Conservation (phyloP, 2,329 filamentous ascomycete genomes). For the Thelonectria olida region DNA sequence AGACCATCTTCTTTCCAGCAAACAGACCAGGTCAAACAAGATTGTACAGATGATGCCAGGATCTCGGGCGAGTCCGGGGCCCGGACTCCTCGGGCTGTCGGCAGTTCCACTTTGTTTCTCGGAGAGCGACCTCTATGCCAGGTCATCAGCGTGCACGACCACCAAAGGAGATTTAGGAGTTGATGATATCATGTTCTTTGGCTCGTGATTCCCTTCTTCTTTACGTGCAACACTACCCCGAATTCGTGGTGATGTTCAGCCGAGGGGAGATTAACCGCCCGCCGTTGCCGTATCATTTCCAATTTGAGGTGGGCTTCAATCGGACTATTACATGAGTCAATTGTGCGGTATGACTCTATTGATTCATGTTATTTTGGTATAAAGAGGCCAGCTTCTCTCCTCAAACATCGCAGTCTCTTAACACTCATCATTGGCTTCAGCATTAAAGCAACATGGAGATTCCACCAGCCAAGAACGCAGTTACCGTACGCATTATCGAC, state of each 20-base stretch:
- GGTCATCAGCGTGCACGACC: too few species aligned
- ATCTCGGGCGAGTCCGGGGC: background rate
- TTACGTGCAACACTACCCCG: background rate
- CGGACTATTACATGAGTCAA: background rate
- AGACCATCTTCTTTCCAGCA: too few species aligned
- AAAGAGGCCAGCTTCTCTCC: background rate
- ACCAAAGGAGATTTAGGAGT: background rate
- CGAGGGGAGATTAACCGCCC: background rate
- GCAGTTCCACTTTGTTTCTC: background rate
- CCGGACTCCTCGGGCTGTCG: background rate
- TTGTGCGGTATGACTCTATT: background rate
- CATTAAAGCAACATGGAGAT: background rate
- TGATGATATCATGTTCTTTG: background rate
- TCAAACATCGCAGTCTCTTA: background rate
- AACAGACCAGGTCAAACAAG: background rate
- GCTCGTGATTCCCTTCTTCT: background rate
- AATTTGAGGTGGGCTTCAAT: background rate
- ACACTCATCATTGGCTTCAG: background rate
- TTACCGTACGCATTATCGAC: conserved; percentile 1
- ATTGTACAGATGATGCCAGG: background rate
- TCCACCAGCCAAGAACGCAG: background rate
- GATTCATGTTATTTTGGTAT: background rate
- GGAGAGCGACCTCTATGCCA: background rate
- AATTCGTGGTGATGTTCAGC: background rate
- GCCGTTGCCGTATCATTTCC: background rate